These are phyloP conservation scores for Penicillium sp. DNA, from an alignment of 2,329 filamentous ascomycete species.

Conservation along the genomic window DNA sequence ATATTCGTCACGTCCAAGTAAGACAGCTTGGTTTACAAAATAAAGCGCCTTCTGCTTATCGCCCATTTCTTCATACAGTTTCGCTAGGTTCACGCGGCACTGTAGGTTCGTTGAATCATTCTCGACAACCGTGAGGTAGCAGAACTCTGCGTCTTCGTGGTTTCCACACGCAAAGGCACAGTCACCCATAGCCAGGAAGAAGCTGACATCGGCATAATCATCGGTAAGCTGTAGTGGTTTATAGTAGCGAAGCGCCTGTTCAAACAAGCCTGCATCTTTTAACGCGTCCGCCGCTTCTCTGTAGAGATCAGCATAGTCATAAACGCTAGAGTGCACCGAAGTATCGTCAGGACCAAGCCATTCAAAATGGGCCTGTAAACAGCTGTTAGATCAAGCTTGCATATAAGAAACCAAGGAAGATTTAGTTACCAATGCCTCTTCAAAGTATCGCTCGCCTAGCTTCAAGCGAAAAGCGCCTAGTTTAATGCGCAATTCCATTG, in stretches of 20 bases:
- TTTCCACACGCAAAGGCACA: conserved; percentile 66
- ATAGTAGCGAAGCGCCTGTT: conserved; percentile 58
- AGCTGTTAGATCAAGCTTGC: conserved; percentile 8
- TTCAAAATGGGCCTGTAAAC: conserved; percentile 58
- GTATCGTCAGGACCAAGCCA: conserved; percentile 65
- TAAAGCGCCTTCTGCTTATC: conserved; percentile 73
- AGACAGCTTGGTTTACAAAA: conserved; percentile 70
- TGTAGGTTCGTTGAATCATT: conserved; percentile 69
- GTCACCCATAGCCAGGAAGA: conserved; percentile 48
- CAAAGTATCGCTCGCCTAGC: conserved; percentile 55
- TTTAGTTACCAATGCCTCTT: conserved; percentile 68
- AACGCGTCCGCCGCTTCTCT: conserved; percentile 64
- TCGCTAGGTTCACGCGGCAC: conserved; percentile 73
- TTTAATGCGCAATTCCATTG: conserved; percentile 77
- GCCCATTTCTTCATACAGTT: conserved; percentile 73
- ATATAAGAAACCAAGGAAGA: not conserved
- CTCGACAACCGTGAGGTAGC: conserved; percentile 70
- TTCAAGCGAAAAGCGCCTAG: conserved; percentile 78
- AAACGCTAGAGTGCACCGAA: conserved; percentile 49
- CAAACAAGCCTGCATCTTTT: conserved; percentile 46
- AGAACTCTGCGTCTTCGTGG: conserved; percentile 68
- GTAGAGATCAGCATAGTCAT: conserved; percentile 74
- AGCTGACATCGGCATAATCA: conserved; percentile 46
- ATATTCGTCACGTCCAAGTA: conserved; percentile 50
- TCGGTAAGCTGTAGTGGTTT: conserved; percentile 47